Percentiles rank a stretch among this genome's conserved stretches.
phyloP scores from a whole-genome alignment of 345 rosid genomes.

The Citrus reticulata region DNA sequence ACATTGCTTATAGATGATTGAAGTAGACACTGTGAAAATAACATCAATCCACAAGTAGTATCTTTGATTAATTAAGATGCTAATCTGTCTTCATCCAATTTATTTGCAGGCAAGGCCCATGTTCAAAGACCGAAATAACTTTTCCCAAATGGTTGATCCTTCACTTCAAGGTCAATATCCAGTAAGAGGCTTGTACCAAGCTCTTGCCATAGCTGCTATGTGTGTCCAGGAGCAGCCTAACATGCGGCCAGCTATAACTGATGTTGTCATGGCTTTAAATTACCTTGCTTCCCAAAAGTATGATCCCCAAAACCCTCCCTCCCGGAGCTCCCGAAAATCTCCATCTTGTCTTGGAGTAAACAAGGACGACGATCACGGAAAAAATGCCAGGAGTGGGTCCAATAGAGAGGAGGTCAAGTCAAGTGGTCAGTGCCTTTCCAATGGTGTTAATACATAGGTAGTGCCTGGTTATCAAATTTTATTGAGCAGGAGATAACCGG shows the following conservation, averaged over 20 bases:
- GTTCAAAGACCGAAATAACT: slow-evolving; percentile 79
- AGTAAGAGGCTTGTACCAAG: slow-evolving; percentile 75
- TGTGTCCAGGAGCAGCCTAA: slow-evolving; percentile 91
- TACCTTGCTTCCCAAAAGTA: slow-evolving; percentile 69
- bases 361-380: slow-evolving; percentile 15
- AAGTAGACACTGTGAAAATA: not conserved
- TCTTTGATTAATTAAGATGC: not conserved
- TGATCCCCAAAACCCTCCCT: slow-evolving; percentile 32
- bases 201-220: slow-evolving; percentile 90
- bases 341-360: not conserved
- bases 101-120: slow-evolving; percentile 71
- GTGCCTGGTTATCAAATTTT: slow-evolving; percentile 38
- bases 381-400: not conserved
- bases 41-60: not conserved
- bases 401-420: not conserved
- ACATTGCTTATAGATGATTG: not conserved
- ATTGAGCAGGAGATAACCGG: slow-evolving; percentile 25
- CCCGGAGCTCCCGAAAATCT: slow-evolving; percentile 28
- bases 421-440: slow-evolving; percentile 8
- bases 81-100: not conserved
- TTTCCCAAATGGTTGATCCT: slow-evolving; percentile 73
- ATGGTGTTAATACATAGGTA: slow-evolving; percentile 10
- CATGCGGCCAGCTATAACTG: slow-evolving; percentile 66
- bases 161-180: slow-evolving; percentile 73
- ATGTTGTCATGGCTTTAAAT: slow-evolving; percentile 77